Percentiles rank a stretch among this genome's conserved stretches.
These are phyloP conservation scores for Colletotrichum orbiculare DNA, from an alignment of 2,329 filamentous ascomycete species.

Conservation along the genomic window DNA sequence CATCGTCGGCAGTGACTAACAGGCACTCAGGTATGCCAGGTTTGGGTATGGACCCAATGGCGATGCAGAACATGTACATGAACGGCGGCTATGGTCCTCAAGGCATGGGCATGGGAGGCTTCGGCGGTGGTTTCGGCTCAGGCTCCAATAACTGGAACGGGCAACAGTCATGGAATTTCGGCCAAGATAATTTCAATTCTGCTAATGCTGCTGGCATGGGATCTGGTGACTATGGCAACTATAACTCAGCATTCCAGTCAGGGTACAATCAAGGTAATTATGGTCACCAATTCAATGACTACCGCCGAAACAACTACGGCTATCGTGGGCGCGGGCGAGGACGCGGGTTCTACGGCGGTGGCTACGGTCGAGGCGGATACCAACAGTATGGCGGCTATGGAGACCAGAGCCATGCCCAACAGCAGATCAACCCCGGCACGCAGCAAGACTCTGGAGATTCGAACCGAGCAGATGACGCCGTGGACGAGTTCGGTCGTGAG, in stretches of 20 bases:
- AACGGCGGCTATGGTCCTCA: conserved; percentile 78
- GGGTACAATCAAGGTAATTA: conserved; percentile 87
- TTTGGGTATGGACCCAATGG: conserved; percentile 86
- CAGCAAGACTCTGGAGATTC: conserved; percentile 39
- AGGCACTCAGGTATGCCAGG: conserved; percentile 74
- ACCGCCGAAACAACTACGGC: conserved; percentile 75
- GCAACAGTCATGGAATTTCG: conserved; percentile 85
- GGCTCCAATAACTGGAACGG: conserved; percentile 82
- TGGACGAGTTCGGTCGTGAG: conserved; percentile 54
- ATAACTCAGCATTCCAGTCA: conserved; percentile 82
- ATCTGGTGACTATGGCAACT: conserved; percentile 82
- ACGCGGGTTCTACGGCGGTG: conserved; percentile 67
- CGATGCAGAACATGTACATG: conserved; percentile 82
- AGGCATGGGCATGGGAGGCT: conserved; percentile 85
- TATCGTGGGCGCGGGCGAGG: conserved; percentile 74
- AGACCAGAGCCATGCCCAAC: conserved; percentile 46
- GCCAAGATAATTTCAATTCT: conserved; percentile 90
- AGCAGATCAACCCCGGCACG: conserved; percentile 33
- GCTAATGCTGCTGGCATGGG: conserved; percentile 85
- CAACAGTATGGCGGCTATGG: conserved; percentile 55
- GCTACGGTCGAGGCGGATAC: conserved; percentile 67
- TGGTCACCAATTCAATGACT: conserved; percentile 84
- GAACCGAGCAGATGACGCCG: conserved; percentile 41
- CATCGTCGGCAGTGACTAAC: conserved; percentile 43
- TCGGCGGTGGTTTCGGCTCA: conserved; percentile 69